Conservation (phyloP, 2,329 filamentous ascomycete species). For the Hypoxylon sp. region DNA sequence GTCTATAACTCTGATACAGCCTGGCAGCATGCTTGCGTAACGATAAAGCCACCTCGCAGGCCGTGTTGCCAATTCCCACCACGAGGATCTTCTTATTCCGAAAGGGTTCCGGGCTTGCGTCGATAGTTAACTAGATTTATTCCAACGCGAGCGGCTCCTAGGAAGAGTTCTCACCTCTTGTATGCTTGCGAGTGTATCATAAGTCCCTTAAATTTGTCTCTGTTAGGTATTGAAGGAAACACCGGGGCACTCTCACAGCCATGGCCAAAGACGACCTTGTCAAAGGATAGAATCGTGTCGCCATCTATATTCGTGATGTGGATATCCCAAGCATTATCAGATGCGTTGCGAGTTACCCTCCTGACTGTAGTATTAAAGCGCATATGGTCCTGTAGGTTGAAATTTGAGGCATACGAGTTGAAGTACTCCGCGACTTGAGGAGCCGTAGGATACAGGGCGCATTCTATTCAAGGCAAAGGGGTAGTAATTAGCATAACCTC, state of each 20-base stretch:
- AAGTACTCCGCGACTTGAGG: conserved; percentile 38
- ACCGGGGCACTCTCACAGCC: conserved; percentile 35
- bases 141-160: background rate
- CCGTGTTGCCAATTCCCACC: conserved; percentile 44
- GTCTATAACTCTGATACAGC: conserved; percentile 42
- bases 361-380: conserved; percentile 40
- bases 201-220: conserved; percentile 39
- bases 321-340: conserved; percentile 39
- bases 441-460: conserved; percentile 31
- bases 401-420: conserved; percentile 39
- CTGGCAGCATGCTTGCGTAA: conserved; percentile 32
- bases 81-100: conserved; percentile 39
- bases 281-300: conserved; percentile 28
- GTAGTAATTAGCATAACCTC: background rate
- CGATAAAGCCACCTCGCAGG: conserved; percentile 36
- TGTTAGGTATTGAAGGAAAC: conserved; percentile 40
- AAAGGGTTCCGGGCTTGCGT: conserved; percentile 32
- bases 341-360: conserved; percentile 35
- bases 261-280: conserved; percentile 43
- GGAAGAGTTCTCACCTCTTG: conserved; percentile 27
- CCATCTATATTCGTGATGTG: conserved; percentile 36
- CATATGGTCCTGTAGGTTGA: conserved; percentile 36
- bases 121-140: conserved; percentile 3
- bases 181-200: conserved; percentile 46
- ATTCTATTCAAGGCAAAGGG: conserved; percentile 25